phyloP scores from a whole-genome alignment of 2,329 filamentous ascomycete species.

The Tolypocladium endophyticum region DNA sequence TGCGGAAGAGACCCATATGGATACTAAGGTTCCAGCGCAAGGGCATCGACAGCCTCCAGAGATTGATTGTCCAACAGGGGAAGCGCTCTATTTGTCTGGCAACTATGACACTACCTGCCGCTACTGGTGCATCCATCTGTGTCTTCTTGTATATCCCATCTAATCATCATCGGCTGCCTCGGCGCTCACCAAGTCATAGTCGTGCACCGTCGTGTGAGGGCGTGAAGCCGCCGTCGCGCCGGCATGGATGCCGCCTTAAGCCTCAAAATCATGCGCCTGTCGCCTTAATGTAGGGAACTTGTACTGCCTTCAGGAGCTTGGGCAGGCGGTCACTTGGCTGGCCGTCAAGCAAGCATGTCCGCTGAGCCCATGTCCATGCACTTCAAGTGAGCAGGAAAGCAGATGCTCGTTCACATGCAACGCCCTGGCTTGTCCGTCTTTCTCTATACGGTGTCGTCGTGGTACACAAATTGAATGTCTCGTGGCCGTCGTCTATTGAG shows the following conservation, averaged over 20 bases:
- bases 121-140: background rate
- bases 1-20: no score
- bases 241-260: background rate
- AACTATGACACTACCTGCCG: background rate
- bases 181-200: background rate
- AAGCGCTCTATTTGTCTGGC: background rate
- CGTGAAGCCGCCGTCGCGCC: background rate
- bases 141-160: background rate
- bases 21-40: no score
- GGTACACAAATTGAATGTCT: constrained; percentile 90
- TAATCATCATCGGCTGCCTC: background rate
- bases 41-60: background rate
- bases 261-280: background rate
- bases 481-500: constrained; percentile 69
- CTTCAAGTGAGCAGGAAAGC: background rate
- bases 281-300: background rate
- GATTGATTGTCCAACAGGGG: background rate
- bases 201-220: background rate
- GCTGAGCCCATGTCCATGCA: background rate
- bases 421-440: background rate
- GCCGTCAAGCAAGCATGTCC: background rate
- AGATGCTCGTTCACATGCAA: background rate
- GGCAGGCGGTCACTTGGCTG: background rate
- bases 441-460: constrained; percentile 66
- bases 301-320: background rate